These are phyloP conservation scores for Mallotus nudiflorus DNA, from an alignment of 345 rosid species.

Conservation along the genomic window DNA sequence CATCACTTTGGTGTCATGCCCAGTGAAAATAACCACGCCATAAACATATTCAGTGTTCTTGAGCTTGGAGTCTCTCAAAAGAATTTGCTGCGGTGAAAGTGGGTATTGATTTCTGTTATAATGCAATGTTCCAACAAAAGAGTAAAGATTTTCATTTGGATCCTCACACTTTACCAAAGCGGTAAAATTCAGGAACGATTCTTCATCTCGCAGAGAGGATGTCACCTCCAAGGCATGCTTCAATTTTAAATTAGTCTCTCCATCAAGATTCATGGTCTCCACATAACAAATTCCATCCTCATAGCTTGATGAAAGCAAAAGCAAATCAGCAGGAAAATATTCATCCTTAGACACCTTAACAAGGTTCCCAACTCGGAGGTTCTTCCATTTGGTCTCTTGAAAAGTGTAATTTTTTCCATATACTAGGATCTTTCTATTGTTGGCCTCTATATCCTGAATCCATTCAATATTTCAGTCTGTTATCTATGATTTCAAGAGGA, in stretches of 20 bases:
- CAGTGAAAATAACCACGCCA: conserved; percentile 85
- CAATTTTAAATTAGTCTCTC: conserved; percentile 84
- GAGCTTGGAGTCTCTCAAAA: conserved; percentile 82
- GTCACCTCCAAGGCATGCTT: conserved; percentile 75
- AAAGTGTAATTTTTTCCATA: conserved; percentile 38
- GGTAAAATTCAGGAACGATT: conserved; percentile 41
- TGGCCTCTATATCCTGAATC: conserved; percentile 80
- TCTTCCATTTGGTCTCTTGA: conserved; percentile 59
- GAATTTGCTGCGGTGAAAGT: conserved; percentile 73
- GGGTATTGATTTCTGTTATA: conserved; percentile 38
- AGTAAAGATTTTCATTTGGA: conserved; percentile 75
- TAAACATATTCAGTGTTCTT: conserved; percentile 62
- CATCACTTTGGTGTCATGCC: conserved; percentile 95
- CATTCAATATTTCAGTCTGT: conserved; percentile 19
- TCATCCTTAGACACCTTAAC: conserved; percentile 67
- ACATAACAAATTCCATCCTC: conserved; percentile 88
- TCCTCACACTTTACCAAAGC: conserved; percentile 75
- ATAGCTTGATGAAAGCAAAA: conserved; percentile 73
- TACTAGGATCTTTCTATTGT: conserved; percentile 64
- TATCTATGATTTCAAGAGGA: background rate
- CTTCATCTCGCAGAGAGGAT: conserved; percentile 30
- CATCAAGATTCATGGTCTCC: conserved; percentile 94
- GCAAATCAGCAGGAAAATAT: conserved; percentile 91
- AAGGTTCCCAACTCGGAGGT: conserved; percentile 75
- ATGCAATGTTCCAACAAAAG: conserved; percentile 71